Evolutionary conservation across 2,329 filamentous ascomycete species (phyloP), one percentile per base, ranked within the genome.

Genomic region (Trichoderma afroharzianum): DNA sequence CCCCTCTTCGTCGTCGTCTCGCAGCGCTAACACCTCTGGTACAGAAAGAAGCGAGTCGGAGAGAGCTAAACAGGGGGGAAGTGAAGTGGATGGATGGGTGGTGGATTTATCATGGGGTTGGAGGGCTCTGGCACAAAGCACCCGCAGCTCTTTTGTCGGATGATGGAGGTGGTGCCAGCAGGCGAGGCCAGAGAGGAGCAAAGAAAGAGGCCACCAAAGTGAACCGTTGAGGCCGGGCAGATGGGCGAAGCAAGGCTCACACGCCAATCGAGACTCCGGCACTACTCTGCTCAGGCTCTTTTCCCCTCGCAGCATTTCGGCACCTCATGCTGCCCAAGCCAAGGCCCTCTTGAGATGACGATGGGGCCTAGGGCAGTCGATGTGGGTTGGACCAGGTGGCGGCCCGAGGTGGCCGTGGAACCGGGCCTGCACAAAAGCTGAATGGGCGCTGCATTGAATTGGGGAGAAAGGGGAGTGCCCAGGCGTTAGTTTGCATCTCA

Each of bases 361-460:
- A 69, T 62, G 67, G 57, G 57, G 33, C 64, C 53, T 30, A 68
- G 64, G 36, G 36, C 64, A 58, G 53, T 47, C 57, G 39, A 62
- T 50, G 67, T 69, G 67, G 67, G 67, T 32, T 69, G 67, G 57
- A 58, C 67, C 66, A 69, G 57, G 67, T 69, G 67, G 67, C 57
- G 67, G 67, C 67, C 67, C 67, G 67, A 69, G 55, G 55, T 69
- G 67, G 67, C 67, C 67, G 67, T 62, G 67, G 67, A 50, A 69
- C 67, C 67, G 67, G 67, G 67, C 39, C 67, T 69, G 67, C 67
- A 28, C 57, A 53, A 50, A 53, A 58, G 53, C 64, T 59, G 62
- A 50, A 63, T 57, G 53, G 53, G 26, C 50, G 33, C 53, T 47
- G 66, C 66, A 50, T 47, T 68, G 66, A 57, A 50, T 26, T 32